Base-by-base conservation (phyloP, 2,329 filamentous ascomycete genomes). In the Arthrobotrys sinensis region DNA sequence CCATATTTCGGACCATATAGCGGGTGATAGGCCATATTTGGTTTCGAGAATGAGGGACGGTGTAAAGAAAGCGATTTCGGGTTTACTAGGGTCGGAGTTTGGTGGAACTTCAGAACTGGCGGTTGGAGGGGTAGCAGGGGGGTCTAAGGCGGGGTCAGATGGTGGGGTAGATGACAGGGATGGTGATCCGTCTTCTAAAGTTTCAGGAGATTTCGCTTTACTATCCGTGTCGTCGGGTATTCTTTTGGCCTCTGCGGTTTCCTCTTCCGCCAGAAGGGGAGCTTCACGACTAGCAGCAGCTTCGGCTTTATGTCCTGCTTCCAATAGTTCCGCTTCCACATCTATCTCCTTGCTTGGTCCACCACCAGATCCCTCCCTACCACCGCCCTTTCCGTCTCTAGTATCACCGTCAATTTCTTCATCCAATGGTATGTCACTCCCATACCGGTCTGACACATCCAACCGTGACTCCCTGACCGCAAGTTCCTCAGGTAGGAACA, bases 1-100 rank as follows among this genome's bases (percentile, higher is more conserved):
- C 11, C 85, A 83, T 46, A 90, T 85, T 81, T 88, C 87, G 65
- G 85, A 83, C 85, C 85, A 86, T 21, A 86, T 77, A 32, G 83
- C 82, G 52, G 85, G 83, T 19, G 83, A 83, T 53, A 87, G 80
- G n/a, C 82, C 81, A 80, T 86, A 86, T 21, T 84, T 83, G 80
- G 75, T 64, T 8, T 72, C 76, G 38, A 69, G 28, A 19, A 50
- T 55, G 10, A 68, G 16, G 3, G 65, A 70, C 16, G 72, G 62
- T 67, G 73, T 77, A 50, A 77, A 77, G 24, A 24, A 81, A 73
- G 71, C 63, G 21, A 72, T 67, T n/a, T 66, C 60, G 16, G 67
- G 52, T 38, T 52, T 71, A 11, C 12, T 21, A 5, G 19, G 40
- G 24, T 69, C 48, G 11, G 69, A 32, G 6, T 63, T 32, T n/a